Base-by-base conservation (phyloP, 1,284 basidiomycete species). In the Ceratobasidium theobromae region DNA sequence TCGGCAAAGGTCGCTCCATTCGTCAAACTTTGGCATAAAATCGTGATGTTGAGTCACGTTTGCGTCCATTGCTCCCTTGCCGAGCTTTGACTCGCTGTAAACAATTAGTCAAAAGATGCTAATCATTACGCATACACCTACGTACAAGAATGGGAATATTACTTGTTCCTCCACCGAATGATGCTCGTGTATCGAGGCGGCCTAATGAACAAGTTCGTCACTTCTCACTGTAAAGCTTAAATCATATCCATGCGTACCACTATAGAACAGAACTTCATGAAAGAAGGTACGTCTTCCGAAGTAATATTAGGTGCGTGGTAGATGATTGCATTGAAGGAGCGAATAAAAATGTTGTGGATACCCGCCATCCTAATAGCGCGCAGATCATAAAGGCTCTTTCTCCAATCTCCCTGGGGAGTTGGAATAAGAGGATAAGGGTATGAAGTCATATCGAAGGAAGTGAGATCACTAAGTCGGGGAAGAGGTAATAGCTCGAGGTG, bases 271-370 rank as follows among this genome's bases (percentile, higher is more conserved):
- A 48, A 62, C 46, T 62, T 62, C 32, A 62, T 49, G 14, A 49
- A 62, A 25, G 30, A 27, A 11, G 57, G 57, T 6, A 62, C 46
- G 32, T 62, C 57, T n/a, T 23, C 32, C 18, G 28, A 4, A 11
- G 11, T 21, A 12, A 62, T n/a, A 4, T 62, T 62, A 1, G 57
- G 57, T 9, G 46, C 57, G 28, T 64, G 58, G 35, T 64, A 52
- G 14, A 64, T 64, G 25, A 64, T 64, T 3, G 58, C 48, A 46
- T 64, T 64, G 27, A 64, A 64, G 9, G 58, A 25, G 4, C 58
- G 58, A 30, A 64, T 64, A 3, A 52, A n/a, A 14, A 64, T 52
- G 25, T 64, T 64, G 25, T 64, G 58, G 4, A 64, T 1, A n/a
- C 33, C 58, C 1, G 58, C 46, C 58, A 64, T 64, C 21, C 58